phyloP scores from a whole-genome alignment of 306 rosid genomes.

The Quercus variabilis region DNA sequence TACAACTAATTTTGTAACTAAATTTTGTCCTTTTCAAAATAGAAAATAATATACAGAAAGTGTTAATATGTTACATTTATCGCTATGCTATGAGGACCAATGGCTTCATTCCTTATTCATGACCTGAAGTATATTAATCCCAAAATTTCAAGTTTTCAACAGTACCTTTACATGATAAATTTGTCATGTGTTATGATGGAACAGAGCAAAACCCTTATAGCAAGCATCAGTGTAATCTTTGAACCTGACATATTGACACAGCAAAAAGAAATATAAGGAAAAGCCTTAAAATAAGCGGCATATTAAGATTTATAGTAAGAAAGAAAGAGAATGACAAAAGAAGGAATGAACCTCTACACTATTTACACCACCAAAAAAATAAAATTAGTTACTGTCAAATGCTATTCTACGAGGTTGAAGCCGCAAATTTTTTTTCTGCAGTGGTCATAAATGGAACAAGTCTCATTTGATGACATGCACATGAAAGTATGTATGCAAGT shows the following conservation, averaged over 20 bases:
- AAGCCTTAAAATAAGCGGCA: slow-evolving; percentile 6
- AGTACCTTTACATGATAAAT: slow-evolving; percentile 25
- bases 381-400: neutral
- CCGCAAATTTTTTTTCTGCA: neutral
- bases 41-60: neutral
- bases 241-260: slow-evolving; percentile 27
- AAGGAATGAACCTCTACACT: neutral
- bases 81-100: slow-evolving; percentile 43
- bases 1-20: too few species aligned
- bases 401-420: neutral
- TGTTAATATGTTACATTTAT: slow-evolving; percentile 1
- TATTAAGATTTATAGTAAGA: neutral
- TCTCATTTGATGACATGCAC: neutral
- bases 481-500: neutral
- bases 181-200: slow-evolving; percentile 1
- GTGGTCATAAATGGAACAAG: neutral
- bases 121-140: slow-evolving; percentile 25
- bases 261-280: slow-evolving; percentile 9
- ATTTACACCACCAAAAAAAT: neutral
- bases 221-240: slow-evolving; percentile 24
- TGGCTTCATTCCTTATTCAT: slow-evolving; percentile 54
- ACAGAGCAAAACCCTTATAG: slow-evolving; percentile 14
- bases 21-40: too few species aligned
- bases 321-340: neutral
- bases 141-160: slow-evolving; percentile 14